A percentile compares a stretch with the other conserved stretches of the same genome.
Conservation (phyloP, 805 yeast genomes). For the Lachancea fermentati region DNA sequence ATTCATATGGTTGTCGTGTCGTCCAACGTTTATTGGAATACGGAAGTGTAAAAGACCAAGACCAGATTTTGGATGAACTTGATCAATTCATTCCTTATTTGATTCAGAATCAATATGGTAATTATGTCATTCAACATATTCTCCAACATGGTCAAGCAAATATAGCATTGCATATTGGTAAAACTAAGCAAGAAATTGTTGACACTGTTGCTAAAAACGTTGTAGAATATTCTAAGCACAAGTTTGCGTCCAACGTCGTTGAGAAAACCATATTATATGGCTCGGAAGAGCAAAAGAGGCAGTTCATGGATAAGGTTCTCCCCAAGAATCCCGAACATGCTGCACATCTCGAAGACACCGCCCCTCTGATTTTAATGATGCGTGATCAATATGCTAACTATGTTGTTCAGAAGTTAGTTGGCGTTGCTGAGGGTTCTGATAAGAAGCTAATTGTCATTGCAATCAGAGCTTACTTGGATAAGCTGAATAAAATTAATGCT, state of each 20-base stretch:
- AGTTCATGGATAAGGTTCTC: slow-evolving; percentile 63
- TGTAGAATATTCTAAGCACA: slow-evolving; percentile 86
- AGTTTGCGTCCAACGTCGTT: slow-evolving; percentile 95
- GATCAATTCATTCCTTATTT: slow-evolving; percentile 65
- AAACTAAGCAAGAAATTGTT: slow-evolving; percentile 42
- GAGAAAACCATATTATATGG: slow-evolving; percentile 87
- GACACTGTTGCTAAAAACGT: slow-evolving; percentile 64
- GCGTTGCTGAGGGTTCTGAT: slow-evolving; percentile 65
- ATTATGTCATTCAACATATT: slow-evolving; percentile 94
- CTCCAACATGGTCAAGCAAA: slow-evolving; percentile 67
- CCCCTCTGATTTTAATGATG: slow-evolving; percentile 86
- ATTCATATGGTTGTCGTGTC: slow-evolving; percentile 97
- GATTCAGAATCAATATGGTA: slow-evolving; percentile 95
- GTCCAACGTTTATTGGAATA: slow-evolving; percentile 87
- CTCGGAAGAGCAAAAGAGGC: slow-evolving; percentile 50
- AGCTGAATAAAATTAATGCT: slow-evolving; percentile 32
- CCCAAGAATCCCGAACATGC: slow-evolving; percentile 42
- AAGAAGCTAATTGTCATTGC: slow-evolving; percentile 64
- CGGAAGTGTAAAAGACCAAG: slow-evolving; percentile 61
- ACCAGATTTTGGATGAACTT: slow-evolving; percentile 62
- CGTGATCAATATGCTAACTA: slow-evolving; percentile 97
- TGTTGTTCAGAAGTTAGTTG: slow-evolving; percentile 91
- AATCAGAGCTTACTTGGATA: slow-evolving; percentile 74
- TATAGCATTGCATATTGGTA: slow-evolving; percentile 16
- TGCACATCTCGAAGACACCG: slow-evolving; percentile 50